These are phyloP conservation scores for Pelargonium myrrhifolium DNA, from an alignment of 441 rosid genomes.

Conservation along the genomic window DNA sequence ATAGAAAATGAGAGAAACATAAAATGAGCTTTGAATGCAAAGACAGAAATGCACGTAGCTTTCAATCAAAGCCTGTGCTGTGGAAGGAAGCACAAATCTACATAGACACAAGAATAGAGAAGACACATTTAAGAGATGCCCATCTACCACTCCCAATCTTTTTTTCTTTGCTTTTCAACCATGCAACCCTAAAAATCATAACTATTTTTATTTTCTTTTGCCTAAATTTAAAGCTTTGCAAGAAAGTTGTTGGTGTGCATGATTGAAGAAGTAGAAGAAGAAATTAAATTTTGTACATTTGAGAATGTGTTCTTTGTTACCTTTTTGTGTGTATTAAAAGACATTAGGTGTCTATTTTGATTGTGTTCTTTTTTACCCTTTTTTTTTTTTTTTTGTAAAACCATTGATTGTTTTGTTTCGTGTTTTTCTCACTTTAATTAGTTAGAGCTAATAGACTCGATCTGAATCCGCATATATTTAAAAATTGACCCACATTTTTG, in stretches of 20 bases:
- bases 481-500: no score
- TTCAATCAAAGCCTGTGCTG: conserved; percentile 15
- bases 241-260: background rate
- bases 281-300: no score
- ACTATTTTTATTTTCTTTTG: conserved; percentile 13
- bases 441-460: no score
- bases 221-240: background rate
- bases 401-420: no score
- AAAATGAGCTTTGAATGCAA: conserved; percentile 9
- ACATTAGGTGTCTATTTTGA: no score
- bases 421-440: no score
- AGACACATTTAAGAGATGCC: conserved; percentile 21
- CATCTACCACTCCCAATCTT: conserved; percentile 18
- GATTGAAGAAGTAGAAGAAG: background rate
- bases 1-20: background rate
- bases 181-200: background rate
- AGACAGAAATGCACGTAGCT: conserved; percentile 22
- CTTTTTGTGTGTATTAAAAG: no score
- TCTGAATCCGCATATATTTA: no score
- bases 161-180: conserved; percentile 17
- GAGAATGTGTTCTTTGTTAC: no score
- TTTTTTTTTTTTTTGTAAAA: no score
- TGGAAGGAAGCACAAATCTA: background rate
- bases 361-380: no score
- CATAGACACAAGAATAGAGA: background rate